Conservation (phyloP, 1,139 yeast species). For the Suhomyces bolitotheri region DNA sequence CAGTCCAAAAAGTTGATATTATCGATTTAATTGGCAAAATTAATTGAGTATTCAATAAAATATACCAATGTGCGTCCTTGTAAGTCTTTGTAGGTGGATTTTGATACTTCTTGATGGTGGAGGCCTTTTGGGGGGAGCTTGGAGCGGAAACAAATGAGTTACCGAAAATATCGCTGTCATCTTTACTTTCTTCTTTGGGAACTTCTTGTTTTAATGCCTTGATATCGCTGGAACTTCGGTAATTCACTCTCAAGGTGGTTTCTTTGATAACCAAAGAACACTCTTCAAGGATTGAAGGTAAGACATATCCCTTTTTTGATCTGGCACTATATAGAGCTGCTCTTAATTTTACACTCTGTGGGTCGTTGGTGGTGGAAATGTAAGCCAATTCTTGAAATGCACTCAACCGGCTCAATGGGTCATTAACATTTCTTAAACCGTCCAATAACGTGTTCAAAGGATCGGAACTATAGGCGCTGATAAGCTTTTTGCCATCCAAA, state of each 20-base stretch:
- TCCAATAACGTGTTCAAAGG: conserved; percentile 73
- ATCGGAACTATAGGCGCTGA: conserved; percentile 67
- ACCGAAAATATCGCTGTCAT: conserved; percentile 35
- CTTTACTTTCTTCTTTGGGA: conserved; percentile 12
- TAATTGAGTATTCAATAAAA: conserved; percentile 15
- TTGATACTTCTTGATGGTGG: conserved; percentile 4
- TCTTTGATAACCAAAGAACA: conserved; percentile 55
- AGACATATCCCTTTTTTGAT: conserved; percentile 46
- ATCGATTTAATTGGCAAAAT: conserved; percentile 17
- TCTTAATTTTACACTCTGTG: conserved; percentile 47
- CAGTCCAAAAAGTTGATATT: conserved; percentile 6
- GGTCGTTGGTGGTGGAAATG: conserved; percentile 50
- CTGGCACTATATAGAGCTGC: conserved; percentile 54
- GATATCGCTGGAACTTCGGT: conserved; percentile 34
- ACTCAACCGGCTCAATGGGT: conserved; percentile 56
- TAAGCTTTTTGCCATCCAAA: conserved; percentile 66
- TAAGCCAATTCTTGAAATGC: conserved; percentile 77
- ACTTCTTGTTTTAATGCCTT: conserved; percentile 25
- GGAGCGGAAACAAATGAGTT: conserved; percentile 20
- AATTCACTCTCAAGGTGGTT: conserved; percentile 44
- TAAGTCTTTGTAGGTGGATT: conserved; percentile 2
- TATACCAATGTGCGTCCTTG: conserved; percentile 10
- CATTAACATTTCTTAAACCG: conserved; percentile 56
- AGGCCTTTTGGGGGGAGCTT: conserved; percentile 8
- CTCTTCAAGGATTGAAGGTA: conserved; percentile 62